Percentiles rank a stretch among this genome's conserved stretches.
phyloP scores from a whole-genome alignment of 768 basidiomycete genomes.

The Serendipita sp. region DNA sequence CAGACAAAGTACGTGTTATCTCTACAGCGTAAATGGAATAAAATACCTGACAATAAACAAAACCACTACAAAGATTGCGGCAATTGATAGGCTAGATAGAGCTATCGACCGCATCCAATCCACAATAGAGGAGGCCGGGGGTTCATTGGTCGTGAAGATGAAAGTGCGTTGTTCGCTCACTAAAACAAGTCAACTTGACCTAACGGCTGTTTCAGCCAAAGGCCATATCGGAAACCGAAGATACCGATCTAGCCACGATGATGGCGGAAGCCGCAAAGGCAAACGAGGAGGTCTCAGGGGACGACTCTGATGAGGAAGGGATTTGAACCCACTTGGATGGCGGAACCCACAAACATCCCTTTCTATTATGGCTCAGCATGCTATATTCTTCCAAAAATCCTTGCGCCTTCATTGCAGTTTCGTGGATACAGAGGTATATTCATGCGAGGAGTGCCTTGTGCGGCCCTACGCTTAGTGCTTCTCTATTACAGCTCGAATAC shows the following conservation, averaged over 20 bases:
- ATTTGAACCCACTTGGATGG: no score
- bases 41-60: not conserved
- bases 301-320: conserved; percentile 68
- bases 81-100: conserved; percentile 84
- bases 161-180: conserved; percentile 39
- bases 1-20: conserved; percentile 58
- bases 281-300: conserved; percentile 92
- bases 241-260: conserved; percentile 89
- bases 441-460: no score
- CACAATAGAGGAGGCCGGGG: conserved; percentile 73
- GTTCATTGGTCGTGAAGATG: conserved; percentile 88
- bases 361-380: no score
- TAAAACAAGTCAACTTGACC: not conserved
- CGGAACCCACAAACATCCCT: no score
- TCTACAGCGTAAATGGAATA: not conserved
- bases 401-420: no score
- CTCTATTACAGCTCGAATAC: no score
- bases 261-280: conserved; percentile 91
- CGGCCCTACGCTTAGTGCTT: no score
- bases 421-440: no score
- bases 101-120: conserved; percentile 82
- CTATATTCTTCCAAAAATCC: no score
- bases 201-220: conserved; percentile 58
- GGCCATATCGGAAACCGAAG: conserved; percentile 93
- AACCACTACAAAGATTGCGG: conserved; percentile 41